Evolutionary conservation across 164 flowering plant genomes (phyloP).

Genomic region (Buxus sempervirens): DNA sequence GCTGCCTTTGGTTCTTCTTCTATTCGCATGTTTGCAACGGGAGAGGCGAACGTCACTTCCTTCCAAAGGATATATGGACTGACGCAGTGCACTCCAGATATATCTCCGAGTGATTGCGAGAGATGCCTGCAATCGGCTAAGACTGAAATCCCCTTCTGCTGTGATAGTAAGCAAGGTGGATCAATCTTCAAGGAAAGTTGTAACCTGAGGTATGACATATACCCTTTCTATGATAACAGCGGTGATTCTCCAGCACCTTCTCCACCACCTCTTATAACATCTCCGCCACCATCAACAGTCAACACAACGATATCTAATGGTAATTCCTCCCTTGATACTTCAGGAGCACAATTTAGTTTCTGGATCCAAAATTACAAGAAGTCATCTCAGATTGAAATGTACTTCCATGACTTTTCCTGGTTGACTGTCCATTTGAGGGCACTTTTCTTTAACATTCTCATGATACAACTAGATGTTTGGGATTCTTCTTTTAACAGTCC

Average conservation of each 20-base stretch:
- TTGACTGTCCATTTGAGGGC: too few relatives aligned
- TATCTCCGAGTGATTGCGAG: constrained; percentile 6
- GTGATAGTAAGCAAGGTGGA: constrained; percentile 4
- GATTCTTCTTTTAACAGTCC: too few relatives aligned
- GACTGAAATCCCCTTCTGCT: not conserved
- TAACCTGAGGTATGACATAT: constrained; percentile 11
- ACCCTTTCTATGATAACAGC: constrained; percentile 1
- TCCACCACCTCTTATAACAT: not conserved
- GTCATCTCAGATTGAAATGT: too few relatives aligned
- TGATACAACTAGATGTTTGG: too few relatives aligned
- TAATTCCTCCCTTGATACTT: not conserved
- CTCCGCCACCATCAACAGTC: not conserved
- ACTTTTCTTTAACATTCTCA: too few relatives aligned
- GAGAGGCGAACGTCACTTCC: not conserved
- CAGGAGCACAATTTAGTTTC: not conserved
- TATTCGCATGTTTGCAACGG: constrained; percentile 1
- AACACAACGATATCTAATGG: not conserved
- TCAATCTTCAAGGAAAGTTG: constrained; percentile 3
- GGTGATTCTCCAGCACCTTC: not conserved
- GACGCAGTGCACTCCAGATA: constrained; percentile 21
- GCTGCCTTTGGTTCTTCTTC: not conserved
- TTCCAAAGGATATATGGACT: constrained; percentile 10
- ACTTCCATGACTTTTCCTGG: too few relatives aligned
- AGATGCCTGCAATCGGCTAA: not conserved
- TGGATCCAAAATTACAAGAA: not conserved